Conservation (phyloP, 768 basidiomycete genomes). For the Termitomyces sp. region DNA sequence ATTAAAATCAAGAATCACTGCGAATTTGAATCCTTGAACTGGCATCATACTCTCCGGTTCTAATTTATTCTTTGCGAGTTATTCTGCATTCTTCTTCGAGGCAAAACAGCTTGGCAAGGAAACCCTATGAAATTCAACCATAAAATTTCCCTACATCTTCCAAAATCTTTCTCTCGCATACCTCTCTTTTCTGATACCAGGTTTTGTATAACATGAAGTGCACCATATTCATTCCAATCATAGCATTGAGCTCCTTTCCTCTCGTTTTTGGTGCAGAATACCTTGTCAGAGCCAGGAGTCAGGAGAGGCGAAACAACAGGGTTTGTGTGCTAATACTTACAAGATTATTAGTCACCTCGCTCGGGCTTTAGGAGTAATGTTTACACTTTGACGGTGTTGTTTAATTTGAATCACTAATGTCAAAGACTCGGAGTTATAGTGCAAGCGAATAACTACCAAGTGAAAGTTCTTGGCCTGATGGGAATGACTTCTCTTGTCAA, state of each 20-base stretch:
- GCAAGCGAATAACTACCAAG: no score
- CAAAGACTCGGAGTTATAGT: no score
- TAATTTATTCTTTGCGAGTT: no score
- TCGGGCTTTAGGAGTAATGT: background rate
- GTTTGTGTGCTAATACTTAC: conserved; percentile 17
- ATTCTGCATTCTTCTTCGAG: no score
- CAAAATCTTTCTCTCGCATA: background rate
- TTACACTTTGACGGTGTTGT: no score
- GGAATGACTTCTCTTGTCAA: no score
- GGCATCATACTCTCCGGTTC: no score
- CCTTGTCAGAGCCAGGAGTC: conserved; percentile 33
- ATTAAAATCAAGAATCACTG: no score
- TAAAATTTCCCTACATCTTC: background rate
- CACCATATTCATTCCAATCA: conserved; percentile 7
- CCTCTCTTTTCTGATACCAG: background rate
- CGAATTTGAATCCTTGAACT: no score
- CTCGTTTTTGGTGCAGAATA: conserved; percentile 26
- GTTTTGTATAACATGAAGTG: conserved; percentile 8
- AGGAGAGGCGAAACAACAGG: conserved; percentile 40
- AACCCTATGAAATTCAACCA: background rate
- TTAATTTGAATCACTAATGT: no score
- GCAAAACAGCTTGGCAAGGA: background rate
- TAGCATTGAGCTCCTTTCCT: conserved; percentile 16
- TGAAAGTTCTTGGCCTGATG: no score
- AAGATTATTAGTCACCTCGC: background rate